Conservation (phyloP, 192 early-diverging fungal species). For the Lobosporangium transversale region DNA sequence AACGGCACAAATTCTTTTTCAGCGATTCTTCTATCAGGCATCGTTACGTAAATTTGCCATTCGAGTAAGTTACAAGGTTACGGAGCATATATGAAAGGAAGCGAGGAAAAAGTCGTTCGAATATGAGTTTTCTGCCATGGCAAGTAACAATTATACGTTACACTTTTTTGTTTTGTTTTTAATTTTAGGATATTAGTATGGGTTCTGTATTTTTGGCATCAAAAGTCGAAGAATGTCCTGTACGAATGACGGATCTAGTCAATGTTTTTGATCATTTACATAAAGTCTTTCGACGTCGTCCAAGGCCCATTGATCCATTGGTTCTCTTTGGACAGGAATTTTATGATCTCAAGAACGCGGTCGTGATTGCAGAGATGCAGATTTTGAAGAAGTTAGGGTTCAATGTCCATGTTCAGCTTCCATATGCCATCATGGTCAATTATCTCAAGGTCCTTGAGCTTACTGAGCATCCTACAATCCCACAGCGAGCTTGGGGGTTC, state of each 20-base stretch:
- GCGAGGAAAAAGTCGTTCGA: too few species aligned
- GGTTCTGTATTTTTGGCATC: constrained; percentile 80
- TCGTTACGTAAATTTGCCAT: constrained; percentile 78
- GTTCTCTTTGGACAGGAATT: constrained; percentile 71
- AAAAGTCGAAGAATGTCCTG: constrained; percentile 85
- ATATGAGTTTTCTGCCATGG: too few species aligned
- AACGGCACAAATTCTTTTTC: constrained; percentile 94
- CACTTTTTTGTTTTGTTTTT: background rate
- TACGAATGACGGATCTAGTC: constrained; percentile 82
- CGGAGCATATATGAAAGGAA: too few species aligned
- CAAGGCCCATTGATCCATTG: constrained; percentile 61
- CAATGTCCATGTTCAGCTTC: constrained; percentile 95
- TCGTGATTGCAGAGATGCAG: constrained; percentile 86
- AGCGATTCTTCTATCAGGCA: constrained; percentile 90
- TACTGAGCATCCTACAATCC: constrained; percentile 76
- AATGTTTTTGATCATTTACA: constrained; percentile 81
- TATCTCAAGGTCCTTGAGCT: constrained; percentile 87
- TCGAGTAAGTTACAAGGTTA: constrained; percentile 53
- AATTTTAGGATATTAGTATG: constrained; percentile 68
- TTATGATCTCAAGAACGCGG: constrained; percentile 83
- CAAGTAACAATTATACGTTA: too few species aligned
- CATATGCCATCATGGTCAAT: constrained; percentile 96
- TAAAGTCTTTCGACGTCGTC: constrained; percentile 63
- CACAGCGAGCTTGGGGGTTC: constrained; percentile 93
- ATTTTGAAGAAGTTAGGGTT: constrained; percentile 91